Evolutionary conservation across 2,329 filamentous ascomycete genomes (phyloP).

Genomic region (Furcasterigmium furcatum): DNA sequence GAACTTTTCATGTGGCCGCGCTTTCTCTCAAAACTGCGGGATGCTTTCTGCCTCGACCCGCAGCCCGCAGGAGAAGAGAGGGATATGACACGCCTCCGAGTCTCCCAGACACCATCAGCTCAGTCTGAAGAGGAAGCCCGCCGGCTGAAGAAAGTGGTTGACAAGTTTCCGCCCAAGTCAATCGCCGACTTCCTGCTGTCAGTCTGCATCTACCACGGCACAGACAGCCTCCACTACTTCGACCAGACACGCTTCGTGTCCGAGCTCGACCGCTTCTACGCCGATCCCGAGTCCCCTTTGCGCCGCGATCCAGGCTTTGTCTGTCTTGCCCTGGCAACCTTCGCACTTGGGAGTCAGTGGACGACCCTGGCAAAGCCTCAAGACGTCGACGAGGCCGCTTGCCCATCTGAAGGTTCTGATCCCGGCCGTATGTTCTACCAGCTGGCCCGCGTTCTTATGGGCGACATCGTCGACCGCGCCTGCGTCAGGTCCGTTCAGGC

Average conservation of each 20-base stretch:
- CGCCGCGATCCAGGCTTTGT: slow-evolving; percentile 19
- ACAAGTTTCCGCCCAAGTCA: slow-evolving; percentile 17
- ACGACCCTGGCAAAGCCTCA: slow-evolving; percentile 22
- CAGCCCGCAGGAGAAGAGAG: slow-evolving; percentile 12
- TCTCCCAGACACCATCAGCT: slow-evolving; percentile 8
- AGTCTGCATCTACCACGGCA: slow-evolving; percentile 21
- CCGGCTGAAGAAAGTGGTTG: slow-evolving; percentile 16
- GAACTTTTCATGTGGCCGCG: slow-evolving; percentile 22
- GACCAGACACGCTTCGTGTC: slow-evolving; percentile 18
- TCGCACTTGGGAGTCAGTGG: slow-evolving; percentile 29
- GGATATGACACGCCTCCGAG: slow-evolving; percentile 15
- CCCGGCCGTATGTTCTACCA: slow-evolving; percentile 24
- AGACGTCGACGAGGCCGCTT: neutral
- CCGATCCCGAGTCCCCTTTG: slow-evolving; percentile 11
- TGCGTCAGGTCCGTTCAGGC: slow-evolving; percentile 27
- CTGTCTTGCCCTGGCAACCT: slow-evolving; percentile 19
- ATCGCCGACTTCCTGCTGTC: slow-evolving; percentile 24
- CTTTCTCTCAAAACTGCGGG: slow-evolving; percentile 18
- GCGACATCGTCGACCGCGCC: slow-evolving; percentile 27
- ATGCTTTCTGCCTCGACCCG: slow-evolving; percentile 22
- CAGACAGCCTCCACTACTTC: slow-evolving; percentile 24
- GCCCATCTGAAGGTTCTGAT: slow-evolving; percentile 14
- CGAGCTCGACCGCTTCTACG: slow-evolving; percentile 21
- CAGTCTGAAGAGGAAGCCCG: slow-evolving; percentile 11
- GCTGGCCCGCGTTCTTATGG: slow-evolving; percentile 22